phyloP scores from a whole-genome alignment of 768 basidiomycete genomes.

The Hypholoma fasciculare region DNA sequence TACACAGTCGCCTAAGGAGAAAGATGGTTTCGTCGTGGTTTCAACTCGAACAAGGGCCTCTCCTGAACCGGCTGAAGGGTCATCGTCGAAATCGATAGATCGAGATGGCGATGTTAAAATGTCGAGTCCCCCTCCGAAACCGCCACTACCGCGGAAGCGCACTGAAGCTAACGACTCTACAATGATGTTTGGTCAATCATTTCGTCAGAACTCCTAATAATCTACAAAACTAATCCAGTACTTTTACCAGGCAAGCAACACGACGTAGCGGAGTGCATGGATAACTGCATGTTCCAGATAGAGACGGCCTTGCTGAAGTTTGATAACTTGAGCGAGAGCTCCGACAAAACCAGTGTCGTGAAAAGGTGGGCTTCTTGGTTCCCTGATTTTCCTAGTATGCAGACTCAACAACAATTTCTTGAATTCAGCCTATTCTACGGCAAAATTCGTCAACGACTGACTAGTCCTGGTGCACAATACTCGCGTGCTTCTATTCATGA shows the following conservation, averaged over 20 bases:
- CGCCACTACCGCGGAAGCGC: conserved; percentile 59
- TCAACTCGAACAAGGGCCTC: conserved; percentile 24
- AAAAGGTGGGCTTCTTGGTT: conserved; percentile 55
- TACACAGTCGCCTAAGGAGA: conserved; percentile 35
- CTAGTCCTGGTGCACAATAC: conserved; percentile 32
- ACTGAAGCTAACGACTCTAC: conserved; percentile 62
- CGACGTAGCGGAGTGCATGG: conserved; percentile 98
- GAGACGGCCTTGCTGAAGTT: conserved; percentile 89
- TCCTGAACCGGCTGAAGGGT: conserved; percentile 32
- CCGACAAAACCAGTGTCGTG: conserved; percentile 74
- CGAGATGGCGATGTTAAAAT: conserved; percentile 38
- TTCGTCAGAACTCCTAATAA: conserved; percentile 6
- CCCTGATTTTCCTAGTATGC: background rate
- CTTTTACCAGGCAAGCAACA: conserved; percentile 79
- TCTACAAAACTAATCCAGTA: background rate
- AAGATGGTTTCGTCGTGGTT: conserved; percentile 35
- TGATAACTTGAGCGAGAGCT: conserved; percentile 47
- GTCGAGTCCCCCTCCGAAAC: conserved; percentile 21
- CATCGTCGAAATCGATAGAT: conserved; percentile 27
- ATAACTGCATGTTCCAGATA: conserved; percentile 99
- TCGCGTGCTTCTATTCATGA: conserved; percentile 67
- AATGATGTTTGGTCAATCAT: conserved; percentile 85
- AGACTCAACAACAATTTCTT: background rate
- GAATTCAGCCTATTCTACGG: conserved; percentile 75
- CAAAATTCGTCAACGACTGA: conserved; percentile 63